Evolutionary conservation across 176 grass and related monocot genomes (phyloP).

Genomic region (Paspalum vaginatum): DNA sequence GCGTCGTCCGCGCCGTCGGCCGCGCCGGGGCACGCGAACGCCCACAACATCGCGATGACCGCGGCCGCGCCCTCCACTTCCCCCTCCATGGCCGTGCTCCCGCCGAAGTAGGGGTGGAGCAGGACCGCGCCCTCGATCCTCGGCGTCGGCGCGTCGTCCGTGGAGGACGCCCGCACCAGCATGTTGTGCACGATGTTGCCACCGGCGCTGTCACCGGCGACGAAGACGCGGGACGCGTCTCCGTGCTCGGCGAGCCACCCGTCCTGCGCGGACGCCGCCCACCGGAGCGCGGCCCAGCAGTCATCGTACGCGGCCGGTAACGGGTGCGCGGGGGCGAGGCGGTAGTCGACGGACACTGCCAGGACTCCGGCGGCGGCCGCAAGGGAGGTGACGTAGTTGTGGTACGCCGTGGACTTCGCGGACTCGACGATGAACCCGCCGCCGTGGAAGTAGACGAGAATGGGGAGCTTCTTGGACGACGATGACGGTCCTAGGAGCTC

Average conservation of each 20-base stretch:
- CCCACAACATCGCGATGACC: conserved; percentile 39
- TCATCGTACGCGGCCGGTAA: conserved; percentile 55
- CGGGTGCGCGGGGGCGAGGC: conserved; percentile 55
- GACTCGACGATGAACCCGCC: conserved; percentile 48
- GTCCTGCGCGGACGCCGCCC: conserved; percentile 42
- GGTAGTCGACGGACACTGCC: conserved; percentile 42
- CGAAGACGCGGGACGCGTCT: conserved; percentile 45
- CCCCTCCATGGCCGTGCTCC: conserved; percentile 25
- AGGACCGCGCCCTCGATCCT: conserved; percentile 44
- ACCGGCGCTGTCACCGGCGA: conserved; percentile 62
- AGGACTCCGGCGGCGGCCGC: conserved; percentile 35
- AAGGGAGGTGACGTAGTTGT: conserved; percentile 36
- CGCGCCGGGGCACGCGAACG: conserved; percentile 35
- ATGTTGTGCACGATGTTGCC: conserved; percentile 62
- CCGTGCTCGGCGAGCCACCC: conserved; percentile 54
- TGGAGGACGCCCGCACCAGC: conserved; percentile 23
- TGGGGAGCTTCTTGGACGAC: conserved; percentile 41
- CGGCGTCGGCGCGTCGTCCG: not conserved
- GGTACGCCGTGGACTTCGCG: conserved; percentile 31
- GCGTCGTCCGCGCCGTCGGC: conserved; percentile 10
- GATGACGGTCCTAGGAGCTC: not conserved
- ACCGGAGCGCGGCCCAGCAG: conserved; percentile 35
- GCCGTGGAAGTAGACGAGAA: conserved; percentile 48
- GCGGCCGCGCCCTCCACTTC: not conserved
- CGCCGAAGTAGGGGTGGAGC: conserved; percentile 55